Evolutionary conservation across 352 stramenopile genomes (phyloP), one percentile per base, ranked within the genome.

Genomic region (Phytophthora tentaculata): DNA sequence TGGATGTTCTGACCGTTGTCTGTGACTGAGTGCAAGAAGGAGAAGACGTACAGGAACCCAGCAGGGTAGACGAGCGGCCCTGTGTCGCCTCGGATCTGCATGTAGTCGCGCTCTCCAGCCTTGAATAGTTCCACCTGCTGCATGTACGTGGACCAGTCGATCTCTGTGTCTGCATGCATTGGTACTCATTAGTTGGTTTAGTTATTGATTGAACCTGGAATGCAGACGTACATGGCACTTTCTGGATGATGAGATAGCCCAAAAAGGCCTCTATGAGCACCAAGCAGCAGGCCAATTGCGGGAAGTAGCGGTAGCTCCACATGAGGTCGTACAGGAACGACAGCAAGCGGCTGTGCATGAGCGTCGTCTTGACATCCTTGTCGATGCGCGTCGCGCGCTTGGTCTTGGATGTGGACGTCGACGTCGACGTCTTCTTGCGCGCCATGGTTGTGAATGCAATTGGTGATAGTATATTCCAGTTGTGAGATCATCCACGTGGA

Each of bases 61-160:
- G 97, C 98, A 13, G 98, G 98, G 76, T 99, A 99, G 41, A 99
- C 98, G 5, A 99, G 73, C 29, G 98, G 97, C 1, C 98, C 98
- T 4, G 97, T 99, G 67, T 96, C 89, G 32, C 98, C 98, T 43
- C 88, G 79, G 64, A 99, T 97, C 52, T 98, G 90, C 29, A 89
- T 54, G 79, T 99, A 99, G 79, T 99, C 89, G 28, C 91, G 86
- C 74, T 99, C 95, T 61, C 97, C 97, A 44, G 84, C 79, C 43
- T 98, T 86, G 71, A 98, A 97, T 28, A 86, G 71, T 61, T 90
- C 84, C 24, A 99, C 97, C 78, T 99, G 94, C 84, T 99, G 84
- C 97, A 99, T 99, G 84, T 99, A 99, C 16, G 98, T 97, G 65
- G 92, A 86, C 97, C 97, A 99, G 80, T 99, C 98, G 69, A 99